Conservation (phyloP, 2,329 filamentous ascomycete species). For the Pyricularia grisea region DNA sequence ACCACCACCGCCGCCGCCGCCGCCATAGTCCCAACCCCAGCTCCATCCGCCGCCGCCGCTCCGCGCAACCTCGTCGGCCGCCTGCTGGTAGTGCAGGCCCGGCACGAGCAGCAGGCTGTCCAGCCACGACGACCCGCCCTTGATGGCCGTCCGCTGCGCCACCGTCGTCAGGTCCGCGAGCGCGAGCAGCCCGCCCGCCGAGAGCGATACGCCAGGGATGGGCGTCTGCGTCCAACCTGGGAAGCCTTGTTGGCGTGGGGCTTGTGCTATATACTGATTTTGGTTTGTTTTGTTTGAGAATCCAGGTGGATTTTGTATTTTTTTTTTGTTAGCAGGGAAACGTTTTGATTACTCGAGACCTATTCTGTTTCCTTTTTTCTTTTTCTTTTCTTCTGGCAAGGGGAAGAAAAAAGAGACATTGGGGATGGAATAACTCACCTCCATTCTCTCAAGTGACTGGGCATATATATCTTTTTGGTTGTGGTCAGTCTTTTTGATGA, state of each 20-base stretch:
- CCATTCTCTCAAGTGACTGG: neutral
- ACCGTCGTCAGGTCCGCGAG: slow-evolving; percentile 50
- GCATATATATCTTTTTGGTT: neutral
- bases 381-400: too few species aligned
- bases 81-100: slow-evolving; percentile 51
- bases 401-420: too few species aligned
- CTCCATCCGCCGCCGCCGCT: slow-evolving; percentile 22
- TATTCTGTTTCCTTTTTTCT: too few species aligned
- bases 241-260: slow-evolving; percentile 15
- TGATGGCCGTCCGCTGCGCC: slow-evolving; percentile 44
- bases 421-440: neutral
- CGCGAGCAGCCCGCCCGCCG: slow-evolving; percentile 44
- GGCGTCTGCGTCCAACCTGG: slow-evolving; percentile 33
- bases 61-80: slow-evolving; percentile 38
- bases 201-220: slow-evolving; percentile 34
- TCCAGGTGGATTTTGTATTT: neutral
- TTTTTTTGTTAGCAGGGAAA: neutral
- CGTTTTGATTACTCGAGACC: too few species aligned
- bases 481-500: neutral
- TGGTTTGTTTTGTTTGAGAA: neutral
- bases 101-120: slow-evolving; percentile 50
- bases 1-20: too few species aligned
- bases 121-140: slow-evolving; percentile 45
- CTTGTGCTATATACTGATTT: neutral
- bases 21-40: neutral